Base-by-base conservation (phyloP, 2,329 filamentous ascomycete species). In the Aspergillus texensis region DNA sequence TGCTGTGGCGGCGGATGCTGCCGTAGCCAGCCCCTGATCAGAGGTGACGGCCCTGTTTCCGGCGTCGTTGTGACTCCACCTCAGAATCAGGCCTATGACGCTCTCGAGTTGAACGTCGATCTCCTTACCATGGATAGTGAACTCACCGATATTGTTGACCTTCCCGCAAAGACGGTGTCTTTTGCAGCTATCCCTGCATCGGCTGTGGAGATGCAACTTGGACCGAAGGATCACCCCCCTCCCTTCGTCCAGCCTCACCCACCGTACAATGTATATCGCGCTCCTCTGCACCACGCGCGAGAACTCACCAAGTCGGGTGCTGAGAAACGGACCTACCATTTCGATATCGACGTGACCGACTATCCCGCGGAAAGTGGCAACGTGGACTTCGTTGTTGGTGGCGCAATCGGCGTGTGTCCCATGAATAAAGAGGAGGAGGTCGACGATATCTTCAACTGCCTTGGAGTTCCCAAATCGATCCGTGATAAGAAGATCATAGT, bases 321-420 rank as follows among this genome's bases (percentile, higher is more conserved):
- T 6, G 93, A 97, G 83, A 99, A 99, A 86, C 87, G 94, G 65
- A 99, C 95, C 0, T 97, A 94, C 77, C 95, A 99, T 79, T 98
- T 98, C 72, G 95, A 98, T 72, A 88, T 99, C 52, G 95, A 99
- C 72, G 91, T 99, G 57, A 97, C 94, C 56, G 91, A 97, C 75
- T 99, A 99, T 72, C 93, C 95, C 0, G 86, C 88, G 24, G 93
- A 96, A 80, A 85, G 86, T 61, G 91, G 91, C 60, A 85, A 86
- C 57, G 88, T 94, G 6, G 95, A 98, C 75, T 99, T 98, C 84
- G 94, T 94, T 75, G 95, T 99, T 21, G 95, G 95, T 62, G 95
- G 95, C 60, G 95, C 95, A 59, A 94, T 99, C 77, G 95, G 95
- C 45, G 88, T 99, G 62, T 93, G 92, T 75, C 94, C 94, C 0